Conservation (phyloP, 345 rosid genomes). For the Noccaea bulbosa region DNA sequence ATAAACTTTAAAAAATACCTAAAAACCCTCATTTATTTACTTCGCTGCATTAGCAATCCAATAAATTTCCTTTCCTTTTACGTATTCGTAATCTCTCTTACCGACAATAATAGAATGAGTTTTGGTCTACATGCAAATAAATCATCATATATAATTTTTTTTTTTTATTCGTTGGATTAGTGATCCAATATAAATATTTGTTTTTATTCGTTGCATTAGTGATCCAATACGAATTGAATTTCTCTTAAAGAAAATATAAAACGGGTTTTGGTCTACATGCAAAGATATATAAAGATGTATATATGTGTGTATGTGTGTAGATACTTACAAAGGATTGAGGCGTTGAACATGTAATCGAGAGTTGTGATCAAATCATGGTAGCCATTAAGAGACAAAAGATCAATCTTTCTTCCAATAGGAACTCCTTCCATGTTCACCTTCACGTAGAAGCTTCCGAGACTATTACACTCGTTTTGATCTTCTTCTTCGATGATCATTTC, state of each 20-base stretch:
- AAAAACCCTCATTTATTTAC: neutral
- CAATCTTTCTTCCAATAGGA: slow-evolving; percentile 89
- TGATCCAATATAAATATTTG: too few species aligned
- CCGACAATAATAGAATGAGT: neutral
- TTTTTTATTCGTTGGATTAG: too few species aligned
- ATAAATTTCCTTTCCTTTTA: neutral
- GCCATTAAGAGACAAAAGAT: slow-evolving; percentile 72
- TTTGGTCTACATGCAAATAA: slow-evolving; percentile 2
- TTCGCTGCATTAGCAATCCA: neutral
- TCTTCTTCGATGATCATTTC: slow-evolving; percentile 51
- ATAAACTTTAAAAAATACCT: neutral
- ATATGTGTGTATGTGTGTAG: neutral
- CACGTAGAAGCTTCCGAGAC: slow-evolving; percentile 80
- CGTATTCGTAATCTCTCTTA: neutral
- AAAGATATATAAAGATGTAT: slow-evolving; percentile 1
- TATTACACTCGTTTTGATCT: slow-evolving; percentile 61
- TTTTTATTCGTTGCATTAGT: too few species aligned
- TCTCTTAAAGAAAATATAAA: neutral
- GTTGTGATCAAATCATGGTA: slow-evolving; percentile 75
- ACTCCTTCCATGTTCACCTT: slow-evolving; percentile 99
- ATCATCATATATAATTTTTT: too few species aligned
- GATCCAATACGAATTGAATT: too few species aligned
- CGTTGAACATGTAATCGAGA: slow-evolving; percentile 84
- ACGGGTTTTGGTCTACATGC: slow-evolving; percentile 19
- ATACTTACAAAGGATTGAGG: slow-evolving; percentile 75